These are phyloP conservation scores for Biscutella laevigata DNA, from an alignment of 441 rosid species.

Conservation along the genomic window DNA sequence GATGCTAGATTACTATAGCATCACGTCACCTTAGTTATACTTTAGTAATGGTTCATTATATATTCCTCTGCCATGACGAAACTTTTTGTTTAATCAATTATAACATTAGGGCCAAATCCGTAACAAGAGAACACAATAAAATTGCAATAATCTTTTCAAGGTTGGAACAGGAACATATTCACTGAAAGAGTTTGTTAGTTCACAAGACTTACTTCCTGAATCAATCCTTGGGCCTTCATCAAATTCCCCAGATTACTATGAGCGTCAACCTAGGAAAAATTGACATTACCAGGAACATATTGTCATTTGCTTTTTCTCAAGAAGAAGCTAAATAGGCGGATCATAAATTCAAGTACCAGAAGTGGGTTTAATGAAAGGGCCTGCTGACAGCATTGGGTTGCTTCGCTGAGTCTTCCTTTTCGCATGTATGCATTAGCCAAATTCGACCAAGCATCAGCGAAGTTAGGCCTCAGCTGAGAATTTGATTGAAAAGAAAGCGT, in stretches of 20 bases:
- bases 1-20: constrained; percentile 17
- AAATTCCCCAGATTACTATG: constrained; percentile 94
- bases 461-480: constrained; percentile 84
- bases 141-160: constrained; percentile 2
- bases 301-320: neutral
- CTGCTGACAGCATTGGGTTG: constrained; percentile 89
- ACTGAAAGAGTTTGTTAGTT: neutral
- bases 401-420: constrained; percentile 89
- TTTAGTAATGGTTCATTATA: neutral
- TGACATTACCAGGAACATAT: constrained; percentile 6
- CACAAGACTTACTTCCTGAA: constrained; percentile 77
- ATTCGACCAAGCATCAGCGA: constrained; percentile 98
- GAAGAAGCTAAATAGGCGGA: neutral
- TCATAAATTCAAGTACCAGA: constrained; percentile 41
- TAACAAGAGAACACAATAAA: constrained; percentile 10
- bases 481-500: constrained; percentile 5
- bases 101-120: neutral
- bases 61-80: neutral
- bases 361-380: constrained; percentile 82
- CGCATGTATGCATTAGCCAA: constrained; percentile 97
- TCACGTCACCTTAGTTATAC: constrained; percentile 15
- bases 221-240: constrained; percentile 91
- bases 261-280: constrained; percentile 74
- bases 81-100: constrained; percentile 1
- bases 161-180: constrained; percentile 13